A percentile compares a stretch with the other conserved stretches of the same genome.
These are phyloP conservation scores for Syzygium malaccense DNA, from an alignment of 441 rosid genomes.

Conservation along the genomic window DNA sequence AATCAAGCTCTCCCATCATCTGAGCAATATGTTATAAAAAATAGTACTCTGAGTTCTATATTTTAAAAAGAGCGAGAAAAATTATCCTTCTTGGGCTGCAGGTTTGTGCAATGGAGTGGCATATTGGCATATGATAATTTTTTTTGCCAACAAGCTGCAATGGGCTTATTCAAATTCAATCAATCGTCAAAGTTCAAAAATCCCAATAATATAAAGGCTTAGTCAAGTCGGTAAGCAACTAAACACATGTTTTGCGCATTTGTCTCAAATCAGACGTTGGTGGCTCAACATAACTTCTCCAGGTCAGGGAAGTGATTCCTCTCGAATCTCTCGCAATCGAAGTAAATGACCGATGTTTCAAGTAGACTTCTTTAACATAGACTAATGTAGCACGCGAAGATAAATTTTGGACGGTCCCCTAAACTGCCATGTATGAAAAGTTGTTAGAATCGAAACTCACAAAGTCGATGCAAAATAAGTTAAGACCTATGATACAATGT, in stretches of 20 bases:
- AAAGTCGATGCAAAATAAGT: not conserved
- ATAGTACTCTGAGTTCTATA: not conserved
- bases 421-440: not conserved
- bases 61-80: not conserved
- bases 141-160: not conserved
- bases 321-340: not conserved
- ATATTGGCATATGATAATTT: not conserved
- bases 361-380: not conserved
- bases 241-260: not conserved
- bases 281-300: not conserved
- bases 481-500: not conserved
- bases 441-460: not conserved
- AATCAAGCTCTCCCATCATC: not conserved
- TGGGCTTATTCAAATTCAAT: not conserved
- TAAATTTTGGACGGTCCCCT: not conserved
- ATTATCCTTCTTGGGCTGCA: not conserved
- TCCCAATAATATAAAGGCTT: not conserved
- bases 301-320: not conserved
- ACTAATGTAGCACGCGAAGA: not conserved
- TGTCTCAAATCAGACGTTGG: not conserved
- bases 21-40: not conserved
- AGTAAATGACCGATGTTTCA: not conserved
- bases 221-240: not conserved
- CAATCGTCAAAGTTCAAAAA: not conserved
- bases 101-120: not conserved